A percentile compares a stretch with the other conserved stretches of the same genome.
Evolutionary conservation across 2,329 filamentous ascomycete species (phyloP).

Genomic region (Zelopaecilomyces penicillatus): DNA sequence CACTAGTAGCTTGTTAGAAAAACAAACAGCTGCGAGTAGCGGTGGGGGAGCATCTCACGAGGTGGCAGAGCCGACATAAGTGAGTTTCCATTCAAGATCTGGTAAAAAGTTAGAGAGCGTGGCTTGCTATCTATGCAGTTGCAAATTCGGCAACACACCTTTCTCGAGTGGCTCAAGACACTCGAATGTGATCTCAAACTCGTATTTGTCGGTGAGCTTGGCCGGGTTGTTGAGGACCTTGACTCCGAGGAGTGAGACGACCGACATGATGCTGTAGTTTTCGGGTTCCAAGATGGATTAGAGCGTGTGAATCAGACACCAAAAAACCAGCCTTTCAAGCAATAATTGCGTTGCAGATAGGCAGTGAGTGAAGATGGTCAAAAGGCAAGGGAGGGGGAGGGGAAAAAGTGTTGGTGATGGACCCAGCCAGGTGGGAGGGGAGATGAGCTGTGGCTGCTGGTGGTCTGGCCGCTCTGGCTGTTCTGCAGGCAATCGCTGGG

Average conservation of each 20-base stretch:
- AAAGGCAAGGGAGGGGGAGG: constrained; percentile 3
- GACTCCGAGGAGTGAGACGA: constrained; percentile 91
- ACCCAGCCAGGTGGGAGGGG: too few species aligned
- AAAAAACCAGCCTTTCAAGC: too few species aligned
- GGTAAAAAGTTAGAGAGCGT: constrained; percentile 13
- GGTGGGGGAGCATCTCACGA: constrained; percentile 54
- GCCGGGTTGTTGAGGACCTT: constrained; percentile 97
- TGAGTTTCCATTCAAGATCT: constrained; percentile 99
- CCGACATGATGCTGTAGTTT: constrained; percentile 59
- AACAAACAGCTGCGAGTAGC: constrained; percentile 11
- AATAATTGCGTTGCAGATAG: neutral
- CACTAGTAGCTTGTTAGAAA: constrained; percentile 40
- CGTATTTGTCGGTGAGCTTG: constrained; percentile 83
- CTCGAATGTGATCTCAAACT: constrained; percentile 98
- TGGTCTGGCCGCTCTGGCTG: too few species aligned
- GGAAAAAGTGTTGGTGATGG: constrained; percentile 3
- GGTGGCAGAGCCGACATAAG: constrained; percentile 95
- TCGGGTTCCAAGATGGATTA: neutral
- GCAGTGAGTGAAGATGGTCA: neutral
- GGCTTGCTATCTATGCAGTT: neutral
- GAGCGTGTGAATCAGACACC: neutral
- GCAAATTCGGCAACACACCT: constrained; percentile 42
- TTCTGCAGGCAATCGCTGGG: too few species aligned
- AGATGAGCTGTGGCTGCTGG: too few species aligned
- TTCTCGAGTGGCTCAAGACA: constrained; percentile 92